Conservation (phyloP, 176 grass and related monocot species). For the Hordeum marinum region DNA sequence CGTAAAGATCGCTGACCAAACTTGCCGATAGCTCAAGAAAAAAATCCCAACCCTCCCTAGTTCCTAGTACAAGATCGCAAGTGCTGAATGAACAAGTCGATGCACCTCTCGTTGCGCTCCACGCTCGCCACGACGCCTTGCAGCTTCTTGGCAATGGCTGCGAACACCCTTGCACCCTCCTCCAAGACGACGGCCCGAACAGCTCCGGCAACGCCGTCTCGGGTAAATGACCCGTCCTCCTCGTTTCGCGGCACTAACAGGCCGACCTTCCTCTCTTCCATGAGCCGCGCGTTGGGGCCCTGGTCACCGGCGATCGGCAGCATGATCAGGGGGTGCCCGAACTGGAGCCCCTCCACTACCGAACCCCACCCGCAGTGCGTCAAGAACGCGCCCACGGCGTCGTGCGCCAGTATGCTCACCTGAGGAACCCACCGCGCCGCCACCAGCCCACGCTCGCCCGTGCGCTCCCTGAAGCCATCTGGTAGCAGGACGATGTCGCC, state of each 20-base stretch:
- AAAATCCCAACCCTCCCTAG: background rate
- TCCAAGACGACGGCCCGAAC: background rate
- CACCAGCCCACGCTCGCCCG: background rate
- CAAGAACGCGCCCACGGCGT: slow-evolving; percentile 40
- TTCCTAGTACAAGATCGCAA: background rate
- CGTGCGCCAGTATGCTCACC: slow-evolving; percentile 16
- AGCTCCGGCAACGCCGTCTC: background rate
- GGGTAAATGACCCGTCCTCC: background rate
- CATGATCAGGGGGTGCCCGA: background rate
- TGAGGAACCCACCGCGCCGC: background rate
- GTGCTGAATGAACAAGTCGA: background rate
- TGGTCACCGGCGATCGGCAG: slow-evolving; percentile 1
- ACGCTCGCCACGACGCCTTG: background rate
- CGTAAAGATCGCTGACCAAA: too few species aligned
- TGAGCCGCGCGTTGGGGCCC: slow-evolving; percentile 4
- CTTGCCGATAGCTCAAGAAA: too few species aligned
- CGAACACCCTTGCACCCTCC: background rate
- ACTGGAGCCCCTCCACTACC: background rate
- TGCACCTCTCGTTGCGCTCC: background rate
- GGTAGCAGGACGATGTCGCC: background rate
- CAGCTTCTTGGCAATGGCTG: background rate
- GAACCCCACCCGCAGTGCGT: slow-evolving; percentile 66
- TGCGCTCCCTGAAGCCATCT: background rate
- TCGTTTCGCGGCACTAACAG: background rate
- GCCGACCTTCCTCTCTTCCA: background rate